Evolutionary conservation across 2,329 filamentous ascomycete genomes (phyloP).

Genomic region (Microdochium nivale): DNA sequence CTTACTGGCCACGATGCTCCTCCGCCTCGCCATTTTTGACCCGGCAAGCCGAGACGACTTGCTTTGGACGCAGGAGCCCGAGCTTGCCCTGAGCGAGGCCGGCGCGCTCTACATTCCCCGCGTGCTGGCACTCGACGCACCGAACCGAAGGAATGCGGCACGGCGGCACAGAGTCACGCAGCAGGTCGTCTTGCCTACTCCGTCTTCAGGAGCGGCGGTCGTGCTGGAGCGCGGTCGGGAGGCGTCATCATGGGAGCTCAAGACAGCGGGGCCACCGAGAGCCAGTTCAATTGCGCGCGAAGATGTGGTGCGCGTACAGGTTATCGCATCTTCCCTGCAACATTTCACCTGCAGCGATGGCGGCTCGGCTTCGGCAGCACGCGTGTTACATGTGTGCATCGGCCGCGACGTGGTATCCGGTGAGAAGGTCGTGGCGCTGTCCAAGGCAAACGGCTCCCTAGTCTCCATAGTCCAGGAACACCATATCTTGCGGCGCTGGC

Average conservation of each 20-base stretch:
- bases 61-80: constrained; percentile 4
- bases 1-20: constrained; percentile 2
- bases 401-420: background rate
- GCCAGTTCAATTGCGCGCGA: background rate
- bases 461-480: background rate
- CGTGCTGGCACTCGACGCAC: background rate
- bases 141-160: background rate
- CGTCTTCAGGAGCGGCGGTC: background rate
- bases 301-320: background rate
- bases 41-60: background rate
- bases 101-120: constrained; percentile 4
- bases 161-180: background rate
- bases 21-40: constrained; percentile 1
- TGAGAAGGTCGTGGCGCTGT: background rate
- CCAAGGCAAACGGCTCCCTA: background rate
- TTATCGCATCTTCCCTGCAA: background rate
- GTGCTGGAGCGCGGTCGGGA: background rate
- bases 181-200: background rate
- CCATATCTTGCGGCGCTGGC: background rate
- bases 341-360: background rate
- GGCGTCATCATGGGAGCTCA: background rate
- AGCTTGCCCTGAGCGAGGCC: constrained; percentile 1
- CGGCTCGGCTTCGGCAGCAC: background rate
- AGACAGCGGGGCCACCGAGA: background rate
- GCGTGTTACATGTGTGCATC: background rate